A percentile compares a stretch with the other conserved stretches of the same genome.
phyloP scores from a whole-genome alignment of 2,329 filamentous ascomycete genomes.

The Cercospora beticola region DNA sequence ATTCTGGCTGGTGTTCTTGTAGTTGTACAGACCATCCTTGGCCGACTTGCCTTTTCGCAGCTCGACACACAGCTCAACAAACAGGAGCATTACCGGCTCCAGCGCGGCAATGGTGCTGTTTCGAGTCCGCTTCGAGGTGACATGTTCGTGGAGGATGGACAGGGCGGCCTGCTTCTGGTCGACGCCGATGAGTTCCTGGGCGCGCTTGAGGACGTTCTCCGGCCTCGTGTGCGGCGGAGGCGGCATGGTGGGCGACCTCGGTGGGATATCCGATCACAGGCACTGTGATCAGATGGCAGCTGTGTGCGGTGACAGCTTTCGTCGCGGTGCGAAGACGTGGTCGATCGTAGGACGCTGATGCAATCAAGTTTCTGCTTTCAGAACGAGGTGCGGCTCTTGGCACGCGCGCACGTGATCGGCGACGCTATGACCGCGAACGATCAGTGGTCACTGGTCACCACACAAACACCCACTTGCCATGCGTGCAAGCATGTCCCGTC shows the following conservation, averaged over 20 bases:
- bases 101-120: conserved; percentile 95
- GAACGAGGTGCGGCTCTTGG: conserved; percentile 5
- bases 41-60: conserved; percentile 97
- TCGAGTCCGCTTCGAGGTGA: conserved; percentile 95
- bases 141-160: conserved; percentile 96
- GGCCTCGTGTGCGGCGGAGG: conserved; percentile 96
- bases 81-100: conserved; percentile 97
- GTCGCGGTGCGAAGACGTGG: conserved; percentile 7
- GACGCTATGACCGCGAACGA: background rate
- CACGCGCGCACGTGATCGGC: background rate
- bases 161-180: conserved; percentile 89
- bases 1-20: conserved; percentile 99
- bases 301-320: conserved; percentile 59
- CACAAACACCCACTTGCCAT: conserved; percentile 2
- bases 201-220: conserved; percentile 98
- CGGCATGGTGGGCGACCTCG: conserved; percentile 60
- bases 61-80: conserved; percentile 95
- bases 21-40: conserved; percentile 98
- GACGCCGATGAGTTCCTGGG: conserved; percentile 97
- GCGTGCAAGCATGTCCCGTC: background rate
- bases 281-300: conserved; percentile 42
- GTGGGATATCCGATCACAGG: conserved; percentile 19
- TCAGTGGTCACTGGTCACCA: background rate
- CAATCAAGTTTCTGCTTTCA: conserved; percentile 7
- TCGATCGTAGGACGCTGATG: conserved; percentile 10